Base-by-base conservation (phyloP, 2,329 filamentous ascomycete species). In the Bipolaris oryzae region DNA sequence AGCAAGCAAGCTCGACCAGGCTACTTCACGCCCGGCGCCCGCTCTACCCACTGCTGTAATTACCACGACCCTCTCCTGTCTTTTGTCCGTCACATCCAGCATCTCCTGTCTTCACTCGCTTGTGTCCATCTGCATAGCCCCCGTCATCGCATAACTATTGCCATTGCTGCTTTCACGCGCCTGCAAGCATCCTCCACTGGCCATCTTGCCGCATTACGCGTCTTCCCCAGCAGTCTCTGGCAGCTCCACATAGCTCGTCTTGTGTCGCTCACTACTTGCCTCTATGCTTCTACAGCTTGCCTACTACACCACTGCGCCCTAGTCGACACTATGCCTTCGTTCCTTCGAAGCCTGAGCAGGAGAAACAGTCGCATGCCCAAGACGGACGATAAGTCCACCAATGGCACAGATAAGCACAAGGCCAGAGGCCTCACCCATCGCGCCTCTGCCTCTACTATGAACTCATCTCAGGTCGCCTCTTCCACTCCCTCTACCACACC, bases 281-380 rank as follows among this genome's bases (percentile, higher is more conserved):
- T 56, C 44, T 45, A 64, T 69, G 67, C 48, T 44, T 59, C n/a
- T 43, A 31, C 66, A 63, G 43, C 46, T 31, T 39, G 39, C 38
- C 48, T 16, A 44, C 10, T 44, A 58, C 47, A 34, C 50, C 60
- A 58, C 21, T 51, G 33, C 53, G 28, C 51, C 44, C 58, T 50
- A 61, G 50, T 58, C 54, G 44, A 53, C 25, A 58, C 47, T 43
- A 81, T 81, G 79, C 79, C 79, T 72, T 80, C 88, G 41, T 91
- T 96, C 72, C 82, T 95, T 69, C 91, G 87, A 76, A 87, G 89
- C 71, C 78, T 96, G 54, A 89, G 91, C 67, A 86, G 91, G 67
- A 88, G 89, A 67, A 95, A 90, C 54, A 68, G 64, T 52, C 88
- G 83, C 75, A 85, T 87, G 58, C 92, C 87, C 77, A 86, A 84